Conservation (phyloP, 1,284 basidiomycete genomes). For the Trichosporon sp. region DNA sequence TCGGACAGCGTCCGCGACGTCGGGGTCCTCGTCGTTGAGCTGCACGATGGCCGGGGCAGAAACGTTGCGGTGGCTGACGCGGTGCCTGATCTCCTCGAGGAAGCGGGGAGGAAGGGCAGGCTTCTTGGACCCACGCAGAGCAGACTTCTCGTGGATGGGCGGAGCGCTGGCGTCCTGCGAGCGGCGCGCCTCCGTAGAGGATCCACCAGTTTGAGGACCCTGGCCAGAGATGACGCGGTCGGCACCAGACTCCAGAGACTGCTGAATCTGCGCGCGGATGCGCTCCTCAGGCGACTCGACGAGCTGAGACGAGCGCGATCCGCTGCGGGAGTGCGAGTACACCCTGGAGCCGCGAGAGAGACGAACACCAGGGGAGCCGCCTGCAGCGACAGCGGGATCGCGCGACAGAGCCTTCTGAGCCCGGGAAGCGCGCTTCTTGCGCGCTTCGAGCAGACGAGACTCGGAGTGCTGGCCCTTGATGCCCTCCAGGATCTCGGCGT, state of each 20-base stretch:
- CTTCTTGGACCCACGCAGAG: conserved; percentile 41
- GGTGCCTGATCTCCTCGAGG: conserved; percentile 53
- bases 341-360: conserved; percentile 15
- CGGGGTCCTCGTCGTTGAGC: conserved; percentile 31
- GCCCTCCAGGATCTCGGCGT: conserved; percentile 46
- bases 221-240: conserved; percentile 54
- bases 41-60: conserved; percentile 40
- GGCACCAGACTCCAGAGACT: conserved; percentile 73
- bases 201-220: conserved; percentile 35
- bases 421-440: conserved; percentile 9
- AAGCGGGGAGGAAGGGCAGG: conserved; percentile 49
- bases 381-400: conserved; percentile 11
- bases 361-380: background rate
- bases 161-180: conserved; percentile 38
- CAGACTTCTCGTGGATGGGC: conserved; percentile 52
- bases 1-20: conserved; percentile 25
- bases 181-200: conserved; percentile 8
- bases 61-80: conserved; percentile 37
- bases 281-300: conserved; percentile 63
- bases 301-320: background rate
- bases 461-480: conserved; percentile 40
- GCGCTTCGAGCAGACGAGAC: conserved; percentile 9
- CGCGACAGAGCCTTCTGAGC: conserved; percentile 16
- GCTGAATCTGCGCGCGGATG: conserved; percentile 79
- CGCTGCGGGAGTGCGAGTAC: background rate